Evolutionary conservation across 306 rosid genomes (phyloP), one percentile per base, ranked within the genome.

Genomic region (Vigna nakashimae): DNA sequence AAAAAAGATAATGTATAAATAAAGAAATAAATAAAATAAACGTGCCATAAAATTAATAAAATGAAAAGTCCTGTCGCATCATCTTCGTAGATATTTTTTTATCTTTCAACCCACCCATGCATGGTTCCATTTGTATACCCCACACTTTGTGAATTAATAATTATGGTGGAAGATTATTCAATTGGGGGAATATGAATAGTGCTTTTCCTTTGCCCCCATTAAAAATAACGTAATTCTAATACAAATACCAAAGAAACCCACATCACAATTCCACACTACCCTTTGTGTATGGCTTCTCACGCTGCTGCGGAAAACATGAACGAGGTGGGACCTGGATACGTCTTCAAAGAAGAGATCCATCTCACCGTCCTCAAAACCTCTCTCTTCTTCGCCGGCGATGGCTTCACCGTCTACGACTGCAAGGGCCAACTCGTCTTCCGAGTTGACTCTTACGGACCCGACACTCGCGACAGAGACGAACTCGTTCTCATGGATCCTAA

Each of bases 401-500:
- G 98, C 36, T 95, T 88, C 90, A 83, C 88, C 16, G 98, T 84
- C 17, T 95, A 89, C 73, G 90, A 95, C 52, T 82, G 80, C 77
- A 80, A 82, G 11, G 98, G 96, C 11, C 74, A 84, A 2, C 79
- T 92, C 45, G 86, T 91, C 28, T 95, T 95, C 89, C 88, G 98
- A 1, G 97, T 95, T 75, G 98, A 92, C 72, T 86, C 98, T 0
- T 95, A 92, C 65, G 97, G 98, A 14, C 89, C 92, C 17, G 87
- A 91, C 18, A 22, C 84, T 11, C 85, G 92, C 38, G 87, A 89
- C 63, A 74, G n/a, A 1, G 85, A 79, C 8, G 96, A 95, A 30
- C 86, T 91, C 78, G 97, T 95, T 82, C 97, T 95, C 74, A 95
- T 95, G 98, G 98, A 92, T 73, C 76, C 96, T 15, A 76, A 65